Percentiles rank a stretch among this genome's conserved stretches.
Evolutionary conservation across 176 grass and related monocot genomes (phyloP).

Genomic region (Phoenix roebelenii): DNA sequence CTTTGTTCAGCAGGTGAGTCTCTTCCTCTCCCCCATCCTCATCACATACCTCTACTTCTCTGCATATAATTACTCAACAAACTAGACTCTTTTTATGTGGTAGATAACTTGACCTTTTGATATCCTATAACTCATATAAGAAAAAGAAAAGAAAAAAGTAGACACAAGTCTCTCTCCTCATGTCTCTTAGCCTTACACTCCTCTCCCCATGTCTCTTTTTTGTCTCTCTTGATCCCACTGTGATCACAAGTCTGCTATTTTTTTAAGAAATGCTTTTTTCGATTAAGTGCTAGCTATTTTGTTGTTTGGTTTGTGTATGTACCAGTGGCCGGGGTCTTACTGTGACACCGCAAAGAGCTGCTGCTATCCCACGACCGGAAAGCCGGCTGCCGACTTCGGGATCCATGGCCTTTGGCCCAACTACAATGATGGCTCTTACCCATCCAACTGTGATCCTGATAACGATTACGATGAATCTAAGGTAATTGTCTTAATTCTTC

Average conservation of each 20-base stretch:
- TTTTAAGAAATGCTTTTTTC: too few species aligned
- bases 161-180: too few species aligned
- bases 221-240: too few species aligned
- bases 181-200: too few species aligned
- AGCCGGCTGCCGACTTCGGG: conserved; percentile 80
- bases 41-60: too few species aligned
- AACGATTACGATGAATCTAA: conserved; percentile 46
- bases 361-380: conserved; percentile 75
- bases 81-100: too few species aligned
- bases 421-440: conserved; percentile 75
- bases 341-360: conserved; percentile 83
- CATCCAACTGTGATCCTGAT: conserved; percentile 60
- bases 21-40: not conserved
- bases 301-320: conserved; percentile 4
- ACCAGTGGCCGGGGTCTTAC: conserved; percentile 83
- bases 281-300: not conserved
- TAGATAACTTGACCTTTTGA: too few species aligned
- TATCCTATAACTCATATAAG: too few species aligned
- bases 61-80: too few species aligned
- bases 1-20: conserved; percentile 49
- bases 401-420: conserved; percentile 99
- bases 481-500: conserved; percentile 10
- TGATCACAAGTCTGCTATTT: too few species aligned
- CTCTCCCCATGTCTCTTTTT: too few species aligned
- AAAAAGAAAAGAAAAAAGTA: too few species aligned